A percentile compares a stretch with the other conserved stretches of the same genome.
These are phyloP conservation scores for Primulina huaijiensis DNA, from an alignment of 257 asterid species.

Conservation along the genomic window DNA sequence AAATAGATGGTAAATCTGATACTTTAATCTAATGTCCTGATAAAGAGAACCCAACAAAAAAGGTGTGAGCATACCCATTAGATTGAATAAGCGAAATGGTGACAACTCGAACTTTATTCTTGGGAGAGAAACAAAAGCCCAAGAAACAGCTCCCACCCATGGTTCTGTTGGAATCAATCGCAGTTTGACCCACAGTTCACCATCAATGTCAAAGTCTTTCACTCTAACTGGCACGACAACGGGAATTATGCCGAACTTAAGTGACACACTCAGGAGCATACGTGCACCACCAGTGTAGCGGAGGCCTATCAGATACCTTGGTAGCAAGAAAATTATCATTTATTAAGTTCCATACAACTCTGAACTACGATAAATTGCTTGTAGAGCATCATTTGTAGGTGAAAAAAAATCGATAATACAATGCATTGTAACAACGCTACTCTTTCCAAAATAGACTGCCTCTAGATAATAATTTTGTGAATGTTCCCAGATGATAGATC, in stretches of 20 bases:
- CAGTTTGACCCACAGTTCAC: slow-evolving; percentile 93
- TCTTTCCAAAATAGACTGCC: background rate
- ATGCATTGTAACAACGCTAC: slow-evolving; percentile 22
- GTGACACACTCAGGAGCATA: slow-evolving; percentile 80
- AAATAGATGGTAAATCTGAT: slow-evolving; percentile 9
- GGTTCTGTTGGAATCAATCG: slow-evolving; percentile 89
- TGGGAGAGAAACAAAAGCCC: slow-evolving; percentile 99
- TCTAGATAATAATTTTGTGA: background rate
- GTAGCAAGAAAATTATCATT: background rate
- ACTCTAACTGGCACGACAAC: slow-evolving; percentile 86
- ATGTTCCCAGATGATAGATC: background rate
- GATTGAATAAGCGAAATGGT: slow-evolving; percentile 89
- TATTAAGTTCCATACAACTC: slow-evolving; percentile 7
- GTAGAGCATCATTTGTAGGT: background rate
- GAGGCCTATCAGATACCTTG: slow-evolving; percentile 14
- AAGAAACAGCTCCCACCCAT: slow-evolving; percentile 98
- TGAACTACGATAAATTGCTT: background rate
- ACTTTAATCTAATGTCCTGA: slow-evolving; percentile 22
- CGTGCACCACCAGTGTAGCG: slow-evolving; percentile 59
- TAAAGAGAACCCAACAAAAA: slow-evolving; percentile 13
- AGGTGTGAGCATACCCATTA: slow-evolving; percentile 68
- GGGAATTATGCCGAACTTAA: slow-evolving; percentile 77
- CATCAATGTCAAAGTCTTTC: slow-evolving; percentile 91
- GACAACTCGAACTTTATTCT: slow-evolving; percentile 91
- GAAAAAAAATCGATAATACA: slow-evolving; percentile 26